Percentiles rank a stretch among this genome's conserved stretches.
phyloP scores from a whole-genome alignment of 1,284 basidiomycete species.

The Trametes versicolor region DNA sequence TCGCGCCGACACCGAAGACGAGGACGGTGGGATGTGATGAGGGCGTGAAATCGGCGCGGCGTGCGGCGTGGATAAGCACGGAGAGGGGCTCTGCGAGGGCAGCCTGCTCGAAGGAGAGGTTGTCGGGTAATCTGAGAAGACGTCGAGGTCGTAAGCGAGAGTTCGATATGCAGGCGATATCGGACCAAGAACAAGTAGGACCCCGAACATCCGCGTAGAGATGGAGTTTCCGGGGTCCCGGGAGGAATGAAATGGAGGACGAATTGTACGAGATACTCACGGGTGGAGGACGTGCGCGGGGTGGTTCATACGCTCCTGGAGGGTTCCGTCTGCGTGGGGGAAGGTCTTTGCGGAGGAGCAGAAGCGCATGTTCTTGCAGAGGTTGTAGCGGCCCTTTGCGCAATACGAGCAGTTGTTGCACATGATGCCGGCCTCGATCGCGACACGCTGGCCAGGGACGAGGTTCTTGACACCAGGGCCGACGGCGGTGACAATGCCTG shows the following conservation, averaged over 20 bases:
- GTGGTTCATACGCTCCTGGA: constrained; percentile 90
- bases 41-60: constrained; percentile 68
- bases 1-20: constrained; percentile 92
- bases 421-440: constrained; percentile 93
- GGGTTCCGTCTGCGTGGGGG: constrained; percentile 93
- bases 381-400: constrained; percentile 88
- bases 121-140: constrained; percentile 74
- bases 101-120: constrained; percentile 79
- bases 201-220: too few relatives aligned
- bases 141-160: constrained; percentile 28
- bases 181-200: too few relatives aligned
- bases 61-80: constrained; percentile 87
- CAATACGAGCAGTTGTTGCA: constrained; percentile 81
- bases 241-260: constrained; percentile 15
- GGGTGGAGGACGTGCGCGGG: constrained; percentile 87
- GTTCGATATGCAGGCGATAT: constrained; percentile 27
- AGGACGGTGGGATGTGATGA: constrained; percentile 65
- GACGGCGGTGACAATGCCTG: constrained; percentile 83
- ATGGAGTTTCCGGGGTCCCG: too few relatives aligned
- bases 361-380: constrained; percentile 91
- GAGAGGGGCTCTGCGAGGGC: constrained; percentile 93
- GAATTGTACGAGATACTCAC: constrained; percentile 58
- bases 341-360: constrained; percentile 90
- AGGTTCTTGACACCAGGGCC: constrained; percentile 74
- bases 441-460: constrained; percentile 88